Base-by-base conservation (phyloP, 768 basidiomycete species). In the Lactifluus volemus region DNA sequence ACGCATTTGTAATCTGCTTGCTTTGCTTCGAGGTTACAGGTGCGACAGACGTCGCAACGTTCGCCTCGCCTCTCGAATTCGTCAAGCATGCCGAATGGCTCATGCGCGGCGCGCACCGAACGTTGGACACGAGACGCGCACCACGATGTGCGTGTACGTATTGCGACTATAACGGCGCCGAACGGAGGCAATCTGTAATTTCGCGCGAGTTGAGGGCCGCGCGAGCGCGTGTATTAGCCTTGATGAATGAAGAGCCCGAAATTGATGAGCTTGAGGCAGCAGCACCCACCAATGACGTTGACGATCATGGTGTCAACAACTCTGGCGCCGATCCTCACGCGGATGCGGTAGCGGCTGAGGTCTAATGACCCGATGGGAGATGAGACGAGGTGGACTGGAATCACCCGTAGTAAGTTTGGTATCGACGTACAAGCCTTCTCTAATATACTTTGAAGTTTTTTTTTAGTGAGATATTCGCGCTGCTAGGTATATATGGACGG, bases 61-160 rank as follows among this genome's bases (percentile, higher is more conserved):
- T 62, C 36, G 51, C 55, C 19, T 62, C 61, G 2, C 61, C 61
- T 2, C 17, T 58, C 45, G 61, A 62, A 32, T 62, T 62, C 15
- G 61, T 62, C 38, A 38, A 30, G n/a, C 61, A 62, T 17, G 61
- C 61, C 45, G 34, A 62, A 39, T 62, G 61, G 61, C 51, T 62
- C 19, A 62, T 58, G 61, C 50, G 45, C 45, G 61, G 61, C 15
- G 55, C 55, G 7, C 55, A 42, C 19, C 61, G 61, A 21, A 53
- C 61, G 38, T 30, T 30, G 15, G 56, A 62, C 21, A 3, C n/a
- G 10, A 30, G 29, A 10, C 61, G 56, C 30, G 15, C 45, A 10
- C 56, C 61, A 2, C 50, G 38, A 3, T 62, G 61, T 39, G 7
- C 10, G 14, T 62, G 61, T 30, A 58, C 49, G 42, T 62, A 62